phyloP scores from a whole-genome alignment of 352 stramenopile species.

The Pythium dissotocum region DNA sequence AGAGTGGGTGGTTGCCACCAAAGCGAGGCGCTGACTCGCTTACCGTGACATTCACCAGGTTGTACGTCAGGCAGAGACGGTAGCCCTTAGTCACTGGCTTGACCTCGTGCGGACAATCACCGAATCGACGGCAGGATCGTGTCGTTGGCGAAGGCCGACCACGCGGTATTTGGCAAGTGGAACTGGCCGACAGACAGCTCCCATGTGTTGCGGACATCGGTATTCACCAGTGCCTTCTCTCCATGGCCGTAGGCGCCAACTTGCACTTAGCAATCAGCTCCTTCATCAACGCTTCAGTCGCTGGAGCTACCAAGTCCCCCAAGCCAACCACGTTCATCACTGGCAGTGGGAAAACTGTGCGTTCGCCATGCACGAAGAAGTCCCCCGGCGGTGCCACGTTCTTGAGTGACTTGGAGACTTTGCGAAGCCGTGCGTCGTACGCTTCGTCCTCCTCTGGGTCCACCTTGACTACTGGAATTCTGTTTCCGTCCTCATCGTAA shows the following conservation, averaged over 20 bases:
- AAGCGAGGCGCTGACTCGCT: neutral
- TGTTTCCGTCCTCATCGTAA: too few species aligned
- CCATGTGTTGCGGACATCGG: slow-evolving; percentile 25
- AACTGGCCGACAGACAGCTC: slow-evolving; percentile 21
- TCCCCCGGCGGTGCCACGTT: slow-evolving; percentile 15
- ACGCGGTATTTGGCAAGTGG: slow-evolving; percentile 17
- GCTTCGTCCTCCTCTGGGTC: neutral
- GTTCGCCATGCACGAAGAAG: slow-evolving; percentile 3
- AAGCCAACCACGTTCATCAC: slow-evolving; percentile 8
- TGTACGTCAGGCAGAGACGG: slow-evolving; percentile 25
- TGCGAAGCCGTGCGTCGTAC: neutral
- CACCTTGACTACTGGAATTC: neutral
- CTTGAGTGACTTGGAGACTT: slow-evolving; percentile 19
- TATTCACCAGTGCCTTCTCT: slow-evolving; percentile 23
- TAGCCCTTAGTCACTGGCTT: slow-evolving; percentile 18
- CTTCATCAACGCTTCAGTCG: neutral
- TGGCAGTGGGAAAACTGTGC: slow-evolving; percentile 6
- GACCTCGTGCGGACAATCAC: slow-evolving; percentile 24
- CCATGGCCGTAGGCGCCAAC: slow-evolving; percentile 21
- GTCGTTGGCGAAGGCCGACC: neutral
- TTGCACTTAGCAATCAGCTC: slow-evolving; percentile 17
- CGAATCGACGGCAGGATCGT: slow-evolving; percentile 15
- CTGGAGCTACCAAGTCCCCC: neutral
- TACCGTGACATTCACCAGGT: slow-evolving; percentile 8
- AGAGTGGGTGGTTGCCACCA: slow-evolving; percentile 1